Evolutionary conservation across 768 basidiomycete species (phyloP).

Genomic region (Trametes sanguinea): DNA sequence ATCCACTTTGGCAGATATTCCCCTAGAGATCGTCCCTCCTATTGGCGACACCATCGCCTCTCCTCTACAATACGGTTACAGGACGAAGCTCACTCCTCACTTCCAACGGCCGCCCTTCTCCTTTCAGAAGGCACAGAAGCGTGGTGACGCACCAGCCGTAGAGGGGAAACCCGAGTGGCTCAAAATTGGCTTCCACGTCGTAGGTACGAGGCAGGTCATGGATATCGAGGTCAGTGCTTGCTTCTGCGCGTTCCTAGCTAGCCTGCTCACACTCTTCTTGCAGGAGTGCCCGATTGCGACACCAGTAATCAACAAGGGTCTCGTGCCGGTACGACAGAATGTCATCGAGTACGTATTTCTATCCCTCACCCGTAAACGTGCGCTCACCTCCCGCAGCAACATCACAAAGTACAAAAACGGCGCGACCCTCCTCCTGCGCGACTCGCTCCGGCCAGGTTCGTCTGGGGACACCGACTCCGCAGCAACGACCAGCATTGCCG

Average conservation of each 20-base stretch:
- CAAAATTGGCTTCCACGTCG: slow-evolving; percentile 86
- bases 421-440: slow-evolving; percentile 87
- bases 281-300: slow-evolving; percentile 95
- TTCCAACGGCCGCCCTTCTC: slow-evolving; percentile 75
- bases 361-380: neutral
- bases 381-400: slow-evolving; percentile 48
- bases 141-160: slow-evolving; percentile 10
- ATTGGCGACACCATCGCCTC: slow-evolving; percentile 78
- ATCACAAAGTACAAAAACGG: slow-evolving; percentile 82
- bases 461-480: neutral
- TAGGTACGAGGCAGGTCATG: slow-evolving; percentile 70
- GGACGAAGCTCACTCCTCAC: slow-evolving; percentile 97
- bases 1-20: slow-evolving; percentile 46
- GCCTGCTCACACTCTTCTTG: neutral
- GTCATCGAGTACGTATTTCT: slow-evolving; percentile 63
- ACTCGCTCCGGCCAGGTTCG: slow-evolving; percentile 53
- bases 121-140: slow-evolving; percentile 29
- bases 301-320: slow-evolving; percentile 68
- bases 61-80: slow-evolving; percentile 87
- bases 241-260: neutral
- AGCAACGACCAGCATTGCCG: neutral
- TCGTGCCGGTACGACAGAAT: slow-evolving; percentile 59
- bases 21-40: slow-evolving; percentile 55
- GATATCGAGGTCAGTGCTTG: slow-evolving; percentile 79
- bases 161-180: slow-evolving; percentile 60